Evolutionary conservation across 164 flowering plant species (phyloP).

Genomic region (Berberis thunbergii): DNA sequence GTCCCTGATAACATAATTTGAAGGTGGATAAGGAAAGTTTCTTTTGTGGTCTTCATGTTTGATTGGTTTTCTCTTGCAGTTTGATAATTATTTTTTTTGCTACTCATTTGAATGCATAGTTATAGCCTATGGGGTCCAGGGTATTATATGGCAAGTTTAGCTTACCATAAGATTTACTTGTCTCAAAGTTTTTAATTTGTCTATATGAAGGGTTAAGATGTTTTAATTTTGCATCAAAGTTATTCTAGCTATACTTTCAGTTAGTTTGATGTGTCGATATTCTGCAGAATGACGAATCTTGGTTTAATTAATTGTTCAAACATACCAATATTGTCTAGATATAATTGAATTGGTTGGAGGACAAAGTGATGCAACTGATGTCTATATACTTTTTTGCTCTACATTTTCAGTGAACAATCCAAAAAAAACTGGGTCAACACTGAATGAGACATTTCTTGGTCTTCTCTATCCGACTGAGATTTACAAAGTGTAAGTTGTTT

Average conservation of each 20-base stretch:
- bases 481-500: conserved; percentile 81
- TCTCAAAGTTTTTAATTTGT: too few species aligned
- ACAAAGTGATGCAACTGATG: background rate
- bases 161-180: too few species aligned
- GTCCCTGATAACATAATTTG: too few species aligned
- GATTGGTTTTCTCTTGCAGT: too few species aligned
- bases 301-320: background rate
- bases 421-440: conserved; percentile 64
- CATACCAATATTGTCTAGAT: background rate
- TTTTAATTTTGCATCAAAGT: background rate
- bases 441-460: conserved; percentile 94
- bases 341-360: background rate
- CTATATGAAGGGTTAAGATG: background rate
- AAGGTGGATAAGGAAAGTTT: too few species aligned
- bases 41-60: too few species aligned
- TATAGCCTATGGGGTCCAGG: too few species aligned
- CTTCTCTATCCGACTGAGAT: conserved; percentile 93
- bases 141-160: too few species aligned
- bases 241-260: background rate
- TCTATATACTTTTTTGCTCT: background rate
- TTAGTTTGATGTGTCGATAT: background rate
- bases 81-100: too few species aligned
- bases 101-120: too few species aligned
- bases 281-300: background rate
- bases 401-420: conserved; percentile 78